A percentile compares a stretch with the other conserved stretches of the same genome.
Evolutionary conservation across 1,284 basidiomycete species (phyloP).

Genomic region (Taiwanofungus camphoratus): DNA sequence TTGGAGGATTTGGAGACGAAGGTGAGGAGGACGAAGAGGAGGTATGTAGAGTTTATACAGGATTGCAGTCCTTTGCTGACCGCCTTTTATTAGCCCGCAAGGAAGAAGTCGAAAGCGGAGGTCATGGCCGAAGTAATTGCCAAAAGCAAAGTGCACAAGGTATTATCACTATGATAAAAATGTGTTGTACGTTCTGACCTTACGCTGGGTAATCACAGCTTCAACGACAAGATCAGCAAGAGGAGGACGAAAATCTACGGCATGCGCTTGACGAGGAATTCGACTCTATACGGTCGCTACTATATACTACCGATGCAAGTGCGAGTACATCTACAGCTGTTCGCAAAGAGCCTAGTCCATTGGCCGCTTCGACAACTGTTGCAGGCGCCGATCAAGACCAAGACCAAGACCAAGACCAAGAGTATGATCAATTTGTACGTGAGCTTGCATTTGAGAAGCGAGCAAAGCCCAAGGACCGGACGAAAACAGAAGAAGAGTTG

Average conservation of each 20-base stretch:
- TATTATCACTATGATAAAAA: constrained; percentile 30
- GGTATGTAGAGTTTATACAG: constrained; percentile 31
- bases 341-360: neutral
- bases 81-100: constrained; percentile 47
- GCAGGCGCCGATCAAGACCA: constrained; percentile 8
- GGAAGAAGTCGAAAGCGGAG: constrained; percentile 90
- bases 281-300: constrained; percentile 73
- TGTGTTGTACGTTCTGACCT: constrained; percentile 3
- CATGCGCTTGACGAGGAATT: constrained; percentile 89
- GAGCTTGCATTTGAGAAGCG: constrained; percentile 92
- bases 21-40: constrained; percentile 51
- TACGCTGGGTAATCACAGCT: constrained; percentile 40
- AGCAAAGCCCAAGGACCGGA: constrained; percentile 91
- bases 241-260: constrained; percentile 83
- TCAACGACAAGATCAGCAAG: constrained; percentile 82
- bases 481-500: constrained; percentile 94
- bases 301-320: constrained; percentile 56
- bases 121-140: constrained; percentile 98
- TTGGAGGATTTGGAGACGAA: constrained; percentile 83
- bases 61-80: neutral
- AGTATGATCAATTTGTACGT: constrained; percentile 90
- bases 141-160: constrained; percentile 95
- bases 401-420: constrained; percentile 35
- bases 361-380: constrained; percentile 3
- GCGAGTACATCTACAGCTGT: neutral